phyloP scores from a whole-genome alignment of 768 basidiomycete genomes.

The Boletus huronensis region DNA sequence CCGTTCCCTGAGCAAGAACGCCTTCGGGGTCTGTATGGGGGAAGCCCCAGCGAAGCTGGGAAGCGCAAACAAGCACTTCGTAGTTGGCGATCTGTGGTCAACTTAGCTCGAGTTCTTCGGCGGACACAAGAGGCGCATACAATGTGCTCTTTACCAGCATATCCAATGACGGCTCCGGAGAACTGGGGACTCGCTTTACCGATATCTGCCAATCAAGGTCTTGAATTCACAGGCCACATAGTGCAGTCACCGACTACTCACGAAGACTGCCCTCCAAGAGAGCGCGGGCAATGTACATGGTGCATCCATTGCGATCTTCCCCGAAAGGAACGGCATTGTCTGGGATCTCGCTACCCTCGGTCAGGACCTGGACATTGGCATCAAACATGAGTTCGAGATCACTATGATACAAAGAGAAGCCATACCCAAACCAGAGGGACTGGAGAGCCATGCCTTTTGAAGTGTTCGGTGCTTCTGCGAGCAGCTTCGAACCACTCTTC shows the following conservation, averaged over 20 bases:
- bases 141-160: slow-evolving; percentile 33
- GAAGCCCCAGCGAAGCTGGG: slow-evolving; percentile 33
- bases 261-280: slow-evolving; percentile 32
- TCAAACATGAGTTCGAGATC: background rate
- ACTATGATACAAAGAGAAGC: background rate
- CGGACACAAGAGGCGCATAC: slow-evolving; percentile 16
- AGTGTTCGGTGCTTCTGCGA: slow-evolving; percentile 29
- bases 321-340: slow-evolving; percentile 34
- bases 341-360: slow-evolving; percentile 29
- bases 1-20: slow-evolving; percentile 26
- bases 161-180: slow-evolving; percentile 32
- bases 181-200: slow-evolving; percentile 34
- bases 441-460: slow-evolving; percentile 28
- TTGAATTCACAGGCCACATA: background rate
- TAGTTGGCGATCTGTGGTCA: slow-evolving; percentile 27
- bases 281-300: slow-evolving; percentile 31
- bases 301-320: slow-evolving; percentile 29
- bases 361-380: slow-evolving; percentile 20
- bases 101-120: background rate
- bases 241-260: slow-evolving; percentile 7
- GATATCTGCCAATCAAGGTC: slow-evolving; percentile 24
- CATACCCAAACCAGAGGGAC: slow-evolving; percentile 34
- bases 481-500: slow-evolving; percentile 31
- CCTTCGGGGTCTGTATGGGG: slow-evolving; percentile 8
- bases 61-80: slow-evolving; percentile 36